phyloP scores from a whole-genome alignment of 2,329 filamentous ascomycete genomes.

The Diaporthe citrichinensis region DNA sequence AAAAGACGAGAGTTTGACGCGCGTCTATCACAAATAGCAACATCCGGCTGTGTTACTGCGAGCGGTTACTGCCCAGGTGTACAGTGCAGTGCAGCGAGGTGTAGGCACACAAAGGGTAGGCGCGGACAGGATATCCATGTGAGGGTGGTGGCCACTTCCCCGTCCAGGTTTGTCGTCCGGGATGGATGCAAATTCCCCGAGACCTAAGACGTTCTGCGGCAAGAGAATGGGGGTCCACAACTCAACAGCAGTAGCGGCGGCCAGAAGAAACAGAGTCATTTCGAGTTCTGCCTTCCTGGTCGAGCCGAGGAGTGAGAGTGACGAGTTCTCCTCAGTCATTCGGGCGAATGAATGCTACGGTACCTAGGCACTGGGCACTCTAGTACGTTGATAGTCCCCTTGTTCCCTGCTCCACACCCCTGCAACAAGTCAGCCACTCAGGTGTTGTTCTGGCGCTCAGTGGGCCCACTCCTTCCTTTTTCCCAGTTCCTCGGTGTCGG shows the following conservation, averaged over 20 bases:
- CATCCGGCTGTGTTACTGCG: conserved; percentile 16
- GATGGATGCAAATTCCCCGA: not conserved
- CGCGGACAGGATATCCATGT: conserved; percentile 5
- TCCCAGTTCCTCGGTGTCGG: conserved; percentile 22
- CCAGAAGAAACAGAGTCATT: not conserved
- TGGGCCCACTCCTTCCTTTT: conserved; percentile 10
- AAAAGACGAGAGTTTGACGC: not conserved
- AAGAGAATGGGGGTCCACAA: not conserved
- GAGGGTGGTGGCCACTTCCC: not conserved
- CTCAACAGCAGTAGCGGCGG: not conserved
- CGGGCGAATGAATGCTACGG: conserved; percentile 1
- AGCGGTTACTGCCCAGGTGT: not conserved
- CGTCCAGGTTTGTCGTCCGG: conserved; percentile 4
- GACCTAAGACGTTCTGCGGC: no score
- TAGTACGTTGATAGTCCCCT: not conserved
- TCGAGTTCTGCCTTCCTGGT: not conserved
- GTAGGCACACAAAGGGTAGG: not conserved
- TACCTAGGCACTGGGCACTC: not conserved
- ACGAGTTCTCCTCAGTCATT: not conserved
- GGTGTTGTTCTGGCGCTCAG: not conserved
- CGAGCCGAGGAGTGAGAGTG: not conserved
- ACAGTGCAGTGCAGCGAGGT: not conserved
- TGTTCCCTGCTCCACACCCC: not conserved
- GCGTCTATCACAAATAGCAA: conserved; percentile 31
- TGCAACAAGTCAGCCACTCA: not conserved